These are phyloP conservation scores for Crithidia thermophila DNA, from an alignment of 208 protist genomes.

Conservation along the genomic window DNA sequence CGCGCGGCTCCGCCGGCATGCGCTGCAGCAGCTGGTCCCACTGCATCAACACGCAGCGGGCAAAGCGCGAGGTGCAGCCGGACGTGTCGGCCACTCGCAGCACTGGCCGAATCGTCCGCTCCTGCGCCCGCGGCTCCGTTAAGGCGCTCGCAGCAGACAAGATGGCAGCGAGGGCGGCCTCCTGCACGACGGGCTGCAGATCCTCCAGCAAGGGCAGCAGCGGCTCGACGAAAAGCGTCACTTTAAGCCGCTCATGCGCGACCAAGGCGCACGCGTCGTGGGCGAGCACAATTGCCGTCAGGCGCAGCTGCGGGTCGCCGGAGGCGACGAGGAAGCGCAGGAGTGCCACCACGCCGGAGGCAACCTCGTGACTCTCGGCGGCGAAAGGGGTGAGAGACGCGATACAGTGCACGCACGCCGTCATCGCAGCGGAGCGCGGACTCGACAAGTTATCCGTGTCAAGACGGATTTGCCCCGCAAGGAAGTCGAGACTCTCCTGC, in stretches of 20 bases:
- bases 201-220: constrained; percentile 58
- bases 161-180: constrained; percentile 52
- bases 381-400: constrained; percentile 35
- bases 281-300: constrained; percentile 53
- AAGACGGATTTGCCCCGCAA: constrained; percentile 26
- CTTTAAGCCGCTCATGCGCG: constrained; percentile 40
- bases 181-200: constrained; percentile 45
- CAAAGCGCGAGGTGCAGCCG: constrained; percentile 57
- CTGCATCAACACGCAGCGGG: constrained; percentile 45
- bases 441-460: constrained; percentile 13
- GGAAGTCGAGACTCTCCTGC: constrained; percentile 32
- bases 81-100: constrained; percentile 42
- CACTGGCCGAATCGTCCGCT: constrained; percentile 43
- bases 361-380: constrained; percentile 32
- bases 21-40: constrained; percentile 47
- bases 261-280: constrained; percentile 42
- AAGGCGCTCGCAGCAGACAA: constrained; percentile 43
- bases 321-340: constrained; percentile 46
- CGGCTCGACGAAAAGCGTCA: constrained; percentile 44
- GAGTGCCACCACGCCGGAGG: constrained; percentile 47
- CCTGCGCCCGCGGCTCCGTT: constrained; percentile 45
- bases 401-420: constrained; percentile 35
- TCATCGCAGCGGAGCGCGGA: constrained; percentile 22
- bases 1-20: constrained; percentile 72
- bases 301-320: constrained; percentile 27